Percentiles rank a stretch among this genome's conserved stretches.
Evolutionary conservation across 2,329 filamentous ascomycete species (phyloP).

Genomic region (Myrmaecium sp.): DNA sequence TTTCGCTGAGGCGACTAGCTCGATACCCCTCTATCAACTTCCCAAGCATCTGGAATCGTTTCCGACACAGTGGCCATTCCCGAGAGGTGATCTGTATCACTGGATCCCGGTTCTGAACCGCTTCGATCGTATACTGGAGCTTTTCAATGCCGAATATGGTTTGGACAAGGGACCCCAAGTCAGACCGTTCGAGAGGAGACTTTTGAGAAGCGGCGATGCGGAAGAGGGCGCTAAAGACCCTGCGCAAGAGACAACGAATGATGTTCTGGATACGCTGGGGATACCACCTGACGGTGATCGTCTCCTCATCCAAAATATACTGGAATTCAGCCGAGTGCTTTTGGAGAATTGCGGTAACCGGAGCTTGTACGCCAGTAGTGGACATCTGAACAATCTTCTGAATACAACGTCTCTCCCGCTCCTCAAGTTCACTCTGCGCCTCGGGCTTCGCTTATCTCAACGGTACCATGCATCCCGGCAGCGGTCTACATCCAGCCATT

Average conservation of each 20-base stretch:
- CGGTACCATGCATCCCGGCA: constrained; percentile 83
- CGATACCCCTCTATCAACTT: constrained; percentile 56
- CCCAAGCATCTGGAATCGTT: constrained; percentile 63
- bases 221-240: constrained; percentile 24
- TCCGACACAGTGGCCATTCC: constrained; percentile 84
- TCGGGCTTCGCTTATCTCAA: constrained; percentile 75
- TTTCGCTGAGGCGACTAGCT: constrained; percentile 57
- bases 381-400: constrained; percentile 73
- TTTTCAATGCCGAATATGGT: constrained; percentile 65
- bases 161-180: constrained; percentile 67
- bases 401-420: constrained; percentile 72
- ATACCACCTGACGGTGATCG: constrained; percentile 63
- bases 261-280: constrained; percentile 35
- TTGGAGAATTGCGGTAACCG: constrained; percentile 92
- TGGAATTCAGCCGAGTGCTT: constrained; percentile 74
- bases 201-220: constrained; percentile 43
- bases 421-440: constrained; percentile 59
- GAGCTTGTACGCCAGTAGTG: constrained; percentile 88
- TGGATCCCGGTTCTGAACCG: constrained; percentile 92
- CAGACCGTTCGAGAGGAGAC: constrained; percentile 51
- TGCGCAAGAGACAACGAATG: constrained; percentile 19
- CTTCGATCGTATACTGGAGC: constrained; percentile 76
- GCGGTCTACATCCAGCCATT: constrained; percentile 69
- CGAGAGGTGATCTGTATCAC: constrained; percentile 88
- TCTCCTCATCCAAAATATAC: constrained; percentile 59